Conservation (phyloP, 257 asterid species). For the Solanum dulcamara region DNA sequence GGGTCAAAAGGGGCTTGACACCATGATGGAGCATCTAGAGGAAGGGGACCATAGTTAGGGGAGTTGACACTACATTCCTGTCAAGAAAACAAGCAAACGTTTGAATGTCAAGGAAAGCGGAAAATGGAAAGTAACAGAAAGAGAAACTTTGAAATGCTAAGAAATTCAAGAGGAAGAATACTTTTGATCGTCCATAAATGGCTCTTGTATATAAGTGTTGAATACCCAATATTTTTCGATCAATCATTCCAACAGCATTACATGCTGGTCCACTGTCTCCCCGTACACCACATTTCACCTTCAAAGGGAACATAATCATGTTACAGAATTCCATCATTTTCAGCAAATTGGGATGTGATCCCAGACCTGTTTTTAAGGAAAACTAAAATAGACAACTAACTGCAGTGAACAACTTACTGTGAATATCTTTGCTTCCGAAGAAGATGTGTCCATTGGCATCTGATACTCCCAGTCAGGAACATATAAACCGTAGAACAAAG, state of each 20-base stretch:
- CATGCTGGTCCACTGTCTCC: conserved; percentile 72
- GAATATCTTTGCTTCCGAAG: conserved; percentile 22
- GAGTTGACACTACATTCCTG: conserved; percentile 68
- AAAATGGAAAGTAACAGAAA: neutral
- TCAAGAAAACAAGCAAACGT: conserved; percentile 4
- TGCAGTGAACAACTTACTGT: conserved; percentile 16
- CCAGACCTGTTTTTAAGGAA: neutral
- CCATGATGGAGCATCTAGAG: conserved; percentile 64
- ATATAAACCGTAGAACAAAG: conserved; percentile 36
- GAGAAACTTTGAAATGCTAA: neutral
- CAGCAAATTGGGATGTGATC: neutral
- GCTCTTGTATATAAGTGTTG: conserved; percentile 45
- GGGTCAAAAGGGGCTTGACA: conserved; percentile 73
- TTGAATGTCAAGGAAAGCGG: conserved; percentile 1
- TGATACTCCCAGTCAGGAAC: conserved; percentile 59
- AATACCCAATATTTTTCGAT: conserved; percentile 50
- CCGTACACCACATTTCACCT: conserved; percentile 54
- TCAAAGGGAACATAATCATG: conserved; percentile 7
- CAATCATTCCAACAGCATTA: conserved; percentile 68
- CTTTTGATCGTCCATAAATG: conserved; percentile 43
- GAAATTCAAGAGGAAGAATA: neutral
- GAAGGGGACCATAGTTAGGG: conserved; percentile 68
- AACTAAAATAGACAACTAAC: neutral
- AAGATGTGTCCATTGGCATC: conserved; percentile 17
- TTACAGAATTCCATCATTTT: neutral